Percentiles rank a stretch among this genome's conserved stretches.
Conservation (phyloP, 2,329 filamentous ascomycete species). For the Ploettnerulaceae sp. region DNA sequence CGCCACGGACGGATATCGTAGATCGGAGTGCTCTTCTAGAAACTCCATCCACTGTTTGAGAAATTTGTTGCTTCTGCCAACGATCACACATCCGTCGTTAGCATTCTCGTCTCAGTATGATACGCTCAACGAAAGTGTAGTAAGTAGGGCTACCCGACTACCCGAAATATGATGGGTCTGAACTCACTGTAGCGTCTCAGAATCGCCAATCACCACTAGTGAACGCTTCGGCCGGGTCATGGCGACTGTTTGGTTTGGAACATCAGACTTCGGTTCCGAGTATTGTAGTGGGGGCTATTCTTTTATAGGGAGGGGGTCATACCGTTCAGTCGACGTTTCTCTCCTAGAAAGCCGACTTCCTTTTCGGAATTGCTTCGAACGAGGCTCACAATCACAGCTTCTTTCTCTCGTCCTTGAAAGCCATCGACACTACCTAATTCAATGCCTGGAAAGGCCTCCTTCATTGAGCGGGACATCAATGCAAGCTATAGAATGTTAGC, state of each 20-base stretch:
- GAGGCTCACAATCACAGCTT: constrained; percentile 88
- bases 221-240: constrained; percentile 95
- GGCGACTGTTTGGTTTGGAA: constrained; percentile 57
- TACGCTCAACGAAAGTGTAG: background rate
- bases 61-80: constrained; percentile 67
- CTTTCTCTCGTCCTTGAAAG: constrained; percentile 96
- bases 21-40: constrained; percentile 82
- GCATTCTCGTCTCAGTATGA: constrained; percentile 19
- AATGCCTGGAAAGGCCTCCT: constrained; percentile 75
- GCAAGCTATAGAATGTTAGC: constrained; percentile 53
- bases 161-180: constrained; percentile 13
- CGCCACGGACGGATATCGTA: constrained; percentile 74
- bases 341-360: constrained; percentile 88
- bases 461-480: constrained; percentile 68
- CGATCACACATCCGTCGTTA: constrained; percentile 27
- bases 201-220: constrained; percentile 86
- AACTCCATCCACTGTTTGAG: constrained; percentile 88
- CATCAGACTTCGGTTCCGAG: constrained; percentile 11
- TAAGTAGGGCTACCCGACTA: too few relatives aligned
- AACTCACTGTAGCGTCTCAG: constrained; percentile 82
- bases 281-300: too few relatives aligned
- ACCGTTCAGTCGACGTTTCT: constrained; percentile 92
- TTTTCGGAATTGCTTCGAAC: constrained; percentile 83
- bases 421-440: constrained; percentile 97
- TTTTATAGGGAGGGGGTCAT: constrained; percentile 36